Evolutionary conservation across 305 asterid genomes (phyloP).

Genomic region (Fraxinus sp.): DNA sequence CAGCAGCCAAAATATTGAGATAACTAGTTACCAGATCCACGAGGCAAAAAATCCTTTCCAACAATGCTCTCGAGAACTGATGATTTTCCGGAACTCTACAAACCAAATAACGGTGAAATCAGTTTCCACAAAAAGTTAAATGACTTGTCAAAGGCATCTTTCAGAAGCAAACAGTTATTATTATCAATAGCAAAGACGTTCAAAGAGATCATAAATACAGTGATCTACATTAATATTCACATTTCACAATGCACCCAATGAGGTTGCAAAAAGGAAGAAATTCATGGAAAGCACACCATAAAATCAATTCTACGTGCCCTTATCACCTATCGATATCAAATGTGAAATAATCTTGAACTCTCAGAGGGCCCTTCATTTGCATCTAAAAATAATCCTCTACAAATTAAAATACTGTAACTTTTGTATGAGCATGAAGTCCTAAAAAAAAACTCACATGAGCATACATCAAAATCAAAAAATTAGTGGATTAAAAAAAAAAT

Average conservation of each 20-base stretch:
- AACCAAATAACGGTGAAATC: slow-evolving; percentile 17
- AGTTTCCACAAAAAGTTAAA: slow-evolving; percentile 1
- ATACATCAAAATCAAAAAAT: neutral
- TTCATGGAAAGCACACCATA: neutral
- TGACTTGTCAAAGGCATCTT: slow-evolving; percentile 11
- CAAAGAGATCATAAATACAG: slow-evolving; percentile 3
- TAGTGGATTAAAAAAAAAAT: neutral
- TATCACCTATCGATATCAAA: neutral
- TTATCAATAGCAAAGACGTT: neutral
- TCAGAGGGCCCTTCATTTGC: neutral
- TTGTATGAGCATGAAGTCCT: neutral
- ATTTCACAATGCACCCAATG: neutral
- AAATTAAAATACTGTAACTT: neutral
- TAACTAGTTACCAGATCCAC: slow-evolving; percentile 69
- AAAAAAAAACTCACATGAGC: neutral
- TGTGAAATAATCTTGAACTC: neutral
- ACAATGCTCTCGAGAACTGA: slow-evolving; percentile 82
- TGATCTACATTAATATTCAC: neutral
- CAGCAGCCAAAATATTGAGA: slow-evolving; percentile 14
- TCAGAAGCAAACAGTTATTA: neutral
- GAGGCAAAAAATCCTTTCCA: slow-evolving; percentile 83
- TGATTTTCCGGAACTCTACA: slow-evolving; percentile 83
- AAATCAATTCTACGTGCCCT: neutral
- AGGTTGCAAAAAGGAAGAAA: neutral
- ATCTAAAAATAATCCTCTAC: neutral